A percentile compares a stretch with the other conserved stretches of the same genome.
These are phyloP conservation scores for Volvox africanus DNA, from an alignment of 139 green algal species.

Conservation along the genomic window DNA sequence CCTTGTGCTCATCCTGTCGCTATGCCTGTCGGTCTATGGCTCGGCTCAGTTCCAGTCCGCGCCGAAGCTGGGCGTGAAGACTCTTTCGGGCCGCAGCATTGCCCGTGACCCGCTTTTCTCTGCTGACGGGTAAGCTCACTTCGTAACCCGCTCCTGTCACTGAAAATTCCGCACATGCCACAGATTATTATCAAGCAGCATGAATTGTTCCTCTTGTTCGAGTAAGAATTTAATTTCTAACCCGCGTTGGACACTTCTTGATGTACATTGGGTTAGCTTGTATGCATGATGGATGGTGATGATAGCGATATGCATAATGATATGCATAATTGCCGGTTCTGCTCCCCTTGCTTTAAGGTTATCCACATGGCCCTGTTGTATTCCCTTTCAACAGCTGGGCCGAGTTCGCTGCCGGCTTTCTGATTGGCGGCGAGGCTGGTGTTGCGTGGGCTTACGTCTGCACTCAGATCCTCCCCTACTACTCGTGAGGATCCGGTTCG, in stretches of 20 bases:
- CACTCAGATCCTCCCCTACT: conserved; percentile 89
- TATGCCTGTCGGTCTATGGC: conserved; percentile 94
- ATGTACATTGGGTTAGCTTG: too few relatives aligned
- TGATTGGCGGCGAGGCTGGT: conserved; percentile 91
- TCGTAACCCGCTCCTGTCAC: too few relatives aligned
- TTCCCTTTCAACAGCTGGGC: conserved; percentile 77
- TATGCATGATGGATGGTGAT: too few relatives aligned
- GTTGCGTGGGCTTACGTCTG: conserved; percentile 93
- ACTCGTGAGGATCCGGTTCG: conserved; percentile 66
- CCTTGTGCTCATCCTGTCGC: conserved; percentile 93
- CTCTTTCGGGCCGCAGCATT: conserved; percentile 89
- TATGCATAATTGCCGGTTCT: too few relatives aligned
- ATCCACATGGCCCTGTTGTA: background rate
- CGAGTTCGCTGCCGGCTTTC: conserved; percentile 91
- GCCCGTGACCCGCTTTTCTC: conserved; percentile 84
- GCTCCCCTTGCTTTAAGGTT: too few relatives aligned
- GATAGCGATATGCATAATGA: too few relatives aligned
- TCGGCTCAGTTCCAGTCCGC: conserved; percentile 89
- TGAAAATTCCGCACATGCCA: too few relatives aligned
- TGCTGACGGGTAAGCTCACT: conserved; percentile 70
- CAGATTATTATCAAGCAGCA: too few relatives aligned
- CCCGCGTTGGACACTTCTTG: too few relatives aligned
- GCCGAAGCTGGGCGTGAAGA: conserved; percentile 89
- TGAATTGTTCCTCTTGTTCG: too few relatives aligned
- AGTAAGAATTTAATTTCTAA: too few relatives aligned